Percentiles rank a stretch among this genome's conserved stretches.
phyloP scores from a whole-genome alignment of 768 basidiomycete species.

The Lactarius sanguifluus region DNA sequence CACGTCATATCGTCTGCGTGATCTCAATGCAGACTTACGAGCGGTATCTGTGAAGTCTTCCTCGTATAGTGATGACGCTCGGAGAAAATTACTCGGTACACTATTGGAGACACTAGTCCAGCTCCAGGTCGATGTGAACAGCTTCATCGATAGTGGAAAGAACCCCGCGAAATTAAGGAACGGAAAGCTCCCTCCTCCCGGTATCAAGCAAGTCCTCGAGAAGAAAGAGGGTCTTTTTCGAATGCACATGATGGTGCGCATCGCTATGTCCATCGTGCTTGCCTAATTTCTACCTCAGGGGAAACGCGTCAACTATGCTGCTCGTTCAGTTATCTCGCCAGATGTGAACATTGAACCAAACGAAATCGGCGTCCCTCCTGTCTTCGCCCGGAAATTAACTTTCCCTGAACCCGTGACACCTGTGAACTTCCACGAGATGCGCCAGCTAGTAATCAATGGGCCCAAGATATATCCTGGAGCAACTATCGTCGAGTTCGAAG shows the following conservation, averaged over 20 bases:
- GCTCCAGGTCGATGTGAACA: slow-evolving; percentile 92
- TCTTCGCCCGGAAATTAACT: slow-evolving; percentile 94
- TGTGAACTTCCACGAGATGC: slow-evolving; percentile 84
- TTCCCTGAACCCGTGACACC: slow-evolving; percentile 97
- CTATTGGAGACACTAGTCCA: slow-evolving; percentile 84
- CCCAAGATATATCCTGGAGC: slow-evolving; percentile 90
- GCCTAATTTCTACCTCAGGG: slow-evolving; percentile 53
- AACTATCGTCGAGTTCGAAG: slow-evolving; percentile 91
- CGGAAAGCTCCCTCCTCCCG: slow-evolving; percentile 88
- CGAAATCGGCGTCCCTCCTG: slow-evolving; percentile 97
- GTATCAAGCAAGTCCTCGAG: slow-evolving; percentile 95
- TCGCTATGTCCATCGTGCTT: slow-evolving; percentile 21
- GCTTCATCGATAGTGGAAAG: slow-evolving; percentile 95
- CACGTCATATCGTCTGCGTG: slow-evolving; percentile 77
- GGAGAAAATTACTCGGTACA: slow-evolving; percentile 58
- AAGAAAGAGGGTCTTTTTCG: slow-evolving; percentile 99
- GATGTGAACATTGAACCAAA: slow-evolving; percentile 99
- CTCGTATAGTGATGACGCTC: slow-evolving; percentile 48
- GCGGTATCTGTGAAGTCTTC: slow-evolving; percentile 59
- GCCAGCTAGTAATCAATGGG: slow-evolving; percentile 88
- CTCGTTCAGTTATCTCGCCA: slow-evolving; percentile 99
- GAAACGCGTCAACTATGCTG: slow-evolving; percentile 98
- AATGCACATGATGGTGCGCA: slow-evolving; percentile 95
- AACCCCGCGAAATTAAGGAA: slow-evolving; percentile 83
- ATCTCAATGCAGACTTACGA: slow-evolving; percentile 66